A percentile compares a stretch with the other conserved stretches of the same genome.
Evolutionary conservation across 2,329 filamentous ascomycete species (phyloP).

Genomic region (Rhynchosporium secalis): DNA sequence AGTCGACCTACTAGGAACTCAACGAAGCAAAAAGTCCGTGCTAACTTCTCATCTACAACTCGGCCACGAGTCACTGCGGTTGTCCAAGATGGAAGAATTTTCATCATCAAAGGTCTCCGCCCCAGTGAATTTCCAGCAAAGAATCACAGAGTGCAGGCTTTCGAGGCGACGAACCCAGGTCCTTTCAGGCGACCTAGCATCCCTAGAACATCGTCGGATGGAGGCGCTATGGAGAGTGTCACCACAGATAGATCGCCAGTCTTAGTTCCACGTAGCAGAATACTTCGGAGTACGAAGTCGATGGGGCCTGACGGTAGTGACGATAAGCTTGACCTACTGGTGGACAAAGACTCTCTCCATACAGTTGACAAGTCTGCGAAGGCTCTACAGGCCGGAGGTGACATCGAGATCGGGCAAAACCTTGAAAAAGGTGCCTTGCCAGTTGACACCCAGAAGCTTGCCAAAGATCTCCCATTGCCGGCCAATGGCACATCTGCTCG

Average conservation of each 20-base stretch:
- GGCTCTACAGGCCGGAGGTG: not conserved
- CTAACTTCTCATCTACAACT: not conserved
- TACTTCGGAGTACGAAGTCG: not conserved
- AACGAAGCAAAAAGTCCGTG: not conserved
- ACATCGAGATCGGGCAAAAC: not conserved
- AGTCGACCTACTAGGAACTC: conserved; percentile 9
- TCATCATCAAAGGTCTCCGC: conserved; percentile 11
- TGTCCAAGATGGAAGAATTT: not conserved
- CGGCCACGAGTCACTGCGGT: conserved; percentile 7
- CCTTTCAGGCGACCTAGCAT: not conserved
- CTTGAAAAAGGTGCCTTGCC: not conserved
- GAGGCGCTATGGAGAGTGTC: not conserved
- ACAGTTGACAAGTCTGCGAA: not conserved
- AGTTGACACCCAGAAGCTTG: not conserved
- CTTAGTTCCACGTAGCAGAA: not conserved
- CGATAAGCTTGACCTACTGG: not conserved
- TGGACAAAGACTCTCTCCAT: not conserved
- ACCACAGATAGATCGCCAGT: not conserved
- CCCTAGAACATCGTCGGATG: not conserved
- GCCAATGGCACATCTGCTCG: not conserved
- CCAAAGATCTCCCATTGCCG: not conserved
- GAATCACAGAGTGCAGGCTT: not conserved
- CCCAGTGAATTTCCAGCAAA: not conserved
- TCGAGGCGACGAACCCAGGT: not conserved
- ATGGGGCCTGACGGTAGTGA: not conserved